phyloP scores from a whole-genome alignment of 2,329 filamentous ascomycete genomes.

The Penicillium sp. region DNA sequence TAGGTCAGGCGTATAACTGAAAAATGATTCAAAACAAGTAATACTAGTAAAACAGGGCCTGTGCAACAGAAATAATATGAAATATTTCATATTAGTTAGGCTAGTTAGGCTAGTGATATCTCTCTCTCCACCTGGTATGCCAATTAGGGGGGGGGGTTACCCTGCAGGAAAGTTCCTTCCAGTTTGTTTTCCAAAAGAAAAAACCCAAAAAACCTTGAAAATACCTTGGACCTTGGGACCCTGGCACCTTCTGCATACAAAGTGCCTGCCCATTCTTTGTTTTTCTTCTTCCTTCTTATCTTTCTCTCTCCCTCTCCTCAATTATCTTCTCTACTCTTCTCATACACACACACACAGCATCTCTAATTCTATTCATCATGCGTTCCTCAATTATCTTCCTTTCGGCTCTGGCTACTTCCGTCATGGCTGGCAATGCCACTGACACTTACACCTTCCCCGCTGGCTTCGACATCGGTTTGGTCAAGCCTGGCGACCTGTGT shows the following conservation, averaged over 20 bases:
- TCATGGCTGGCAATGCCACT: conserved; percentile 40
- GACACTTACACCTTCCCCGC: conserved; percentile 45
- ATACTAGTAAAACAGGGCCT: neutral
- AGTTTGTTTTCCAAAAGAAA: conserved; percentile 1
- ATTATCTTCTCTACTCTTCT: neutral
- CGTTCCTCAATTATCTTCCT: conserved; percentile 50
- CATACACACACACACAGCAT: neutral
- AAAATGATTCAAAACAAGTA: neutral
- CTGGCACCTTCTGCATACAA: neutral
- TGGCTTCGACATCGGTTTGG: conserved; percentile 44
- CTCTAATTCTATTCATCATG: conserved; percentile 40
- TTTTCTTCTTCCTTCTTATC: neutral
- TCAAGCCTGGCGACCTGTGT: conserved; percentile 40
- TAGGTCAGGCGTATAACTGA: neutral
- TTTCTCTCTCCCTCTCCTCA: neutral
- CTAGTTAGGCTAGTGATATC: neutral
- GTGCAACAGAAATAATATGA: neutral
- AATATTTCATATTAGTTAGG: too few species aligned
- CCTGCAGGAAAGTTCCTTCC: neutral
- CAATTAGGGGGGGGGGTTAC: conserved; percentile 4
- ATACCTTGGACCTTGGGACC: neutral
- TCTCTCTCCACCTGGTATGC: conserved; percentile 8
- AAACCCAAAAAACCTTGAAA: neutral
- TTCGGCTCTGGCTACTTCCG: conserved; percentile 48
- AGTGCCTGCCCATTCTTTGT: conserved; percentile 10